Base-by-base conservation (phyloP, 2,329 filamentous ascomycete genomes). In the Neonectria faginata region DNA sequence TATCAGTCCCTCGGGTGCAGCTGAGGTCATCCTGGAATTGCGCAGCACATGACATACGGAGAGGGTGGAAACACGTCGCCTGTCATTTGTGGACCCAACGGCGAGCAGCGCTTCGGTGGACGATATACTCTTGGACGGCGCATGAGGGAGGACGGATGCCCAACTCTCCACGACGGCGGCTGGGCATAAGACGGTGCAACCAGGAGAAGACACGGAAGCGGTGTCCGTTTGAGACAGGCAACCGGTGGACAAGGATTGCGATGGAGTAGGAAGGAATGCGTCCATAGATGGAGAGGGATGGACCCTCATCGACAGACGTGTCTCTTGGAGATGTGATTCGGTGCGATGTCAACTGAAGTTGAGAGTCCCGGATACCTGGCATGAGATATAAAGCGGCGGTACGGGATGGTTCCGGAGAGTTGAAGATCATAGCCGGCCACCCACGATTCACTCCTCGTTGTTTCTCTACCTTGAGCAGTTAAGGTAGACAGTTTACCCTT, bases 261-360 rank as follows among this genome's bases (percentile, higher is more conserved):
- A 65, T 64, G 62, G 59, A 50, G 58, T 57, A 50, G 56, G 39
- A 51, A 22, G 56, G 39, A 51, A 22, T 52, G 51, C 52, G 20
- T 52, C 57, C 53, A 62, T 27, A 56, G 45, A 52, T 60, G 57
- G 65, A 41, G 65, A 60, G 66, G 53, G 65, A 50, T 48, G 59
- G 64, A 57, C 53, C 70, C 68, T 71, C 71, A 70, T 72, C 64
- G 60, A 65, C 60, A 63, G 62, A 73, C 71, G 71, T 73, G 71
- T 73, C 68, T 59, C 53, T 71, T 71, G 62, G 64, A 67, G 60
- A 71, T 67, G 60, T 62, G 66, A 64, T 65, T 66, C 54, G 66
- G 61, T 64, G 57, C 60, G 61, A 53, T 58, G 60, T 33, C 64
- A 69, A 61, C 57, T 63, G 47, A 56, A 61, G 59, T 54, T 53